Base-by-base conservation (phyloP, 305 asterid genomes). In the Withania somnifera region DNA sequence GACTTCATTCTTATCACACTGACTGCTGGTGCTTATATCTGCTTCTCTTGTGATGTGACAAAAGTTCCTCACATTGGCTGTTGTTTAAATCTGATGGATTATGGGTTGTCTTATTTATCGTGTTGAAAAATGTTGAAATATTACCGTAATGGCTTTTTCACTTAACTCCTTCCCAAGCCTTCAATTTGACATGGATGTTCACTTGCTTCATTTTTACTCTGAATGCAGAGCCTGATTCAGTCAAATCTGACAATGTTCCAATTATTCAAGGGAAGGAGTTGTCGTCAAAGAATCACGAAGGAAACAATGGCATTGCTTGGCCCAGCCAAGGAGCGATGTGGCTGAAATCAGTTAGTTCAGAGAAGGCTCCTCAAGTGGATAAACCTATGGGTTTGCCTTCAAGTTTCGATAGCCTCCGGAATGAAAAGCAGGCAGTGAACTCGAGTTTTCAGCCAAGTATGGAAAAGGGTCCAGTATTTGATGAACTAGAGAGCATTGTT, bases 401-500 rank as follows among this genome's bases (percentile, higher is more conserved):
- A 9, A 85, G 78, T 67, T 79, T 87, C 22, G 93, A 89, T 64
- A 79, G 63, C 84, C 87, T 75, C 17, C 84, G 87, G 80, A 89
- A 84, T 15, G 88, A 88, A 30, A 91, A 86, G 54, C 87, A 81
- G 68, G 45, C 75, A 1, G 58, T 40, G 81, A 89, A 68, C 87
- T 69, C 84, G 77, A 93, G 90, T 80, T 73, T 91, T 56, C 89
- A 71, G 56, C 88, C 81, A 79, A 85, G 56, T 60, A 45, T 86
- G 45, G 84, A 56, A 7, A 91, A 92, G 84, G 96, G 89, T 36
- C 93, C 92, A 3, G 80, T 87, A 77, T 92, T 92, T 61, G 98
- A 94, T 81, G 99, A 95, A 84, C 82, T 95, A 86, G 98, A 95
- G 80, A 92, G 98, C 90, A 92, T 95, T 42, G 94, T 95, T 78